These are phyloP conservation scores for Pythium brachiatum DNA, from an alignment of 352 stramenopile species.

Conservation along the genomic window DNA sequence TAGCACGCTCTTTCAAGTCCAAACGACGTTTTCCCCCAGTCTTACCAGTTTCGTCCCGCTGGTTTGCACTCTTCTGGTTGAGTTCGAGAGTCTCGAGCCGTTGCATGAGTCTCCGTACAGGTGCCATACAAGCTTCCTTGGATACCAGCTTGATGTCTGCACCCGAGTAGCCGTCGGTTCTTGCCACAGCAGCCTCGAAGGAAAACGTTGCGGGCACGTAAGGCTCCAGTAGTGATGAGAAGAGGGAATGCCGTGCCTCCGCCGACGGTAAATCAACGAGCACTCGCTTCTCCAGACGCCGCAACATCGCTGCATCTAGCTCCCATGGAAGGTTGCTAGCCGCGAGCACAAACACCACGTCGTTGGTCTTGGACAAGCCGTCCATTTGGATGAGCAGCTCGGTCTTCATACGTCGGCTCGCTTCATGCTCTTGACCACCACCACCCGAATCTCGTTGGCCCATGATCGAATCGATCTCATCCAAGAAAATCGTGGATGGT, in stretches of 20 bases:
- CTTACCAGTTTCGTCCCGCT: constrained; percentile 19
- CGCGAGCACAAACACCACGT: constrained; percentile 82
- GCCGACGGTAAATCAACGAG: constrained; percentile 68
- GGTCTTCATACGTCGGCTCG: constrained; percentile 85
- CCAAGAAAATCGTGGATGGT: constrained; percentile 84
- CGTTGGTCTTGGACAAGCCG: constrained; percentile 69
- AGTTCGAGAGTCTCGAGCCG: constrained; percentile 50
- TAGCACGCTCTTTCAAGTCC: neutral
- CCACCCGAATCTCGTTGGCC: constrained; percentile 74
- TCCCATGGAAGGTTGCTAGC: constrained; percentile 85
- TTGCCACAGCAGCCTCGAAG: constrained; percentile 46
- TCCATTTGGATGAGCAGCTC: constrained; percentile 89
- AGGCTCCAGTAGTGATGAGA: constrained; percentile 53
- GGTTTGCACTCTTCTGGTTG: constrained; percentile 22
- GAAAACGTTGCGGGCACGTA: constrained; percentile 53
- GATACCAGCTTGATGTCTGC: constrained; percentile 84
- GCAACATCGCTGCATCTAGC: constrained; percentile 75
- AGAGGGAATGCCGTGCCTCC: constrained; percentile 56
- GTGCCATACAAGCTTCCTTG: constrained; percentile 85
- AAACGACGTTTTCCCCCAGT: neutral
- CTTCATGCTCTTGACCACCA: constrained; percentile 80
- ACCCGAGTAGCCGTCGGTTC: constrained; percentile 76
- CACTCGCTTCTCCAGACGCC: constrained; percentile 81
- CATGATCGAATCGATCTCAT: constrained; percentile 90
- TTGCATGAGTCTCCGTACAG: constrained; percentile 66